phyloP scores from a whole-genome alignment of 1,139 yeast species.

The Geotrichum klebahnii region DNA sequence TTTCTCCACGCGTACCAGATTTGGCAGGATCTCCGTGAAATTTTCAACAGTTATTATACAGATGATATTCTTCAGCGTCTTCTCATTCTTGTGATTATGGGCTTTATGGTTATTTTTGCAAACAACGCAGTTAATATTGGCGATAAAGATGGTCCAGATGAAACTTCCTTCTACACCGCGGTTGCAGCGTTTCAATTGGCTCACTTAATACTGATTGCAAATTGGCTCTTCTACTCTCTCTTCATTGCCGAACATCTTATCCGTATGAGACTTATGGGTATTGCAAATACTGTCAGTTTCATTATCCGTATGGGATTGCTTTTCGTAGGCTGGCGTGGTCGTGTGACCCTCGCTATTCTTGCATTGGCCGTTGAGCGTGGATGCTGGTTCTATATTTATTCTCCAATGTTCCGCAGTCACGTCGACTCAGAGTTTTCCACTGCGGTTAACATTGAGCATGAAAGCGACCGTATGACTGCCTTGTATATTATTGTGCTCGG shows the following conservation, averaged over 20 bases:
- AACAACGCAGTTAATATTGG: conserved; percentile 48
- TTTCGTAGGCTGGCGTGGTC: conserved; percentile 43
- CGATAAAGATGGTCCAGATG: conserved; percentile 35
- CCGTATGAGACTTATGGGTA: conserved; percentile 49
- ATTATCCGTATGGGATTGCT: conserved; percentile 40
- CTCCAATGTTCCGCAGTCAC: conserved; percentile 46
- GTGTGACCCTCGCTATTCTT: conserved; percentile 49
- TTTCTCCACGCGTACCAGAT: conserved; percentile 60
- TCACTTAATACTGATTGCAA: conserved; percentile 27
- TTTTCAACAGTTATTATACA: conserved; percentile 60
- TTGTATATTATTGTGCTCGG: conserved; percentile 65
- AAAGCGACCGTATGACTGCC: conserved; percentile 56
- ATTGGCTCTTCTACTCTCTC: conserved; percentile 44
- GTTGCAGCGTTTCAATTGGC: conserved; percentile 31
- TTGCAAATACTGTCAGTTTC: conserved; percentile 27
- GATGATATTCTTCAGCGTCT: conserved; percentile 57
- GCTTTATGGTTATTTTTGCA: conserved; percentile 50
- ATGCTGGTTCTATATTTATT: conserved; percentile 20
- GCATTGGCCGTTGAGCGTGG: conserved; percentile 46
- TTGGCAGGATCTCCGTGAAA: conserved; percentile 62
- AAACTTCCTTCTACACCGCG: conserved; percentile 17
- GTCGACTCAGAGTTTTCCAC: conserved; percentile 50
- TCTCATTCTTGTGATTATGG: conserved; percentile 53
- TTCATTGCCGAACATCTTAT: conserved; percentile 52
- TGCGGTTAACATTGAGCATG: conserved; percentile 64